Base-by-base conservation (phyloP, 345 rosid genomes). In the Hirschfeldia incana region DNA sequence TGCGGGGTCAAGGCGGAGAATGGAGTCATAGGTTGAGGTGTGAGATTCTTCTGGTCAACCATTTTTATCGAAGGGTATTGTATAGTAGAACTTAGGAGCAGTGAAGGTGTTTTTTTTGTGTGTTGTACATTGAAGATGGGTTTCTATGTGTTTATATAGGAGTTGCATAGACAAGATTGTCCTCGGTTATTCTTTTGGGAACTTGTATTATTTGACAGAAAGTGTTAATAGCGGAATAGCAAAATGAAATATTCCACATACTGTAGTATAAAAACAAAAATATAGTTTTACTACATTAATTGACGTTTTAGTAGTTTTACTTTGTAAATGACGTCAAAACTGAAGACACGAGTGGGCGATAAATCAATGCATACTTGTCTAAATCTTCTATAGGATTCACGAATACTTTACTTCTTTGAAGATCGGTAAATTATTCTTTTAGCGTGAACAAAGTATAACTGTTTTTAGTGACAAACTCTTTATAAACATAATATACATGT, bases 1-100 rank as follows among this genome's bases (percentile, higher is more conserved):
- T 34, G 16, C 0, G 74, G 74, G 8, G 74, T 34, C 65, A 79
- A 57, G 8, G 78, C 78, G 1, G 82, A 79, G 69, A 79, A 67
- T 0, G 65, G 82, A 32, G 82, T 73, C 55, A 60, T 13, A 42
- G 73, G 30, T 44, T 65, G 53, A 32, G 67, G 42, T 17, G 30
- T 10, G 1, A 78, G 69, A 30, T 44, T 42, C 6, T 72, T 51
- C 0, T 78, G 68, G 69, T 72, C 8, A 67, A 3, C 69, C 78
- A 79, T 78, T 44, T 67, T 79, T 60, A 1, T 51, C 11, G 32
- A 70, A 57, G 66, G 34, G 4, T 55, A 11, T 57, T 11, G 28
- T 32, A 30, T 61, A 28, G 32, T 32, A 6, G 5, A 21, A 3
- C 67, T 21, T 46, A 1, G 60, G 33, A 49, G 30, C 34, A 51